A percentile compares a stretch with the other conserved stretches of the same genome.
Evolutionary conservation across 1,139 yeast genomes (phyloP).

Genomic region (Kluyveromyces marxianus): DNA sequence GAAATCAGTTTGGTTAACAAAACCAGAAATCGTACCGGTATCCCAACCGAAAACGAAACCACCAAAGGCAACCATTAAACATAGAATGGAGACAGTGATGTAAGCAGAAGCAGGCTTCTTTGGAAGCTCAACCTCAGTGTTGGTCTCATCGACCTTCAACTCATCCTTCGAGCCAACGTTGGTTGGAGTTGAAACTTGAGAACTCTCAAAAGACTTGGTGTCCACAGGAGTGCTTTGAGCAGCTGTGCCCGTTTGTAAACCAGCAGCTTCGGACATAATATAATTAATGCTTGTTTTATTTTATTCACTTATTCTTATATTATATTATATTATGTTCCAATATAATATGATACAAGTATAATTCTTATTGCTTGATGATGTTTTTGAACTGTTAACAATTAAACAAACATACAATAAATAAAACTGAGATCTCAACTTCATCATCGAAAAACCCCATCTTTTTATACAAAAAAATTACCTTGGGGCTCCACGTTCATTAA

Average conservation of each 20-base stretch:
- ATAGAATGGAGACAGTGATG: constrained; percentile 35
- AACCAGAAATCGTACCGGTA: constrained; percentile 72
- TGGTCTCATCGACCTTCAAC: constrained; percentile 11
- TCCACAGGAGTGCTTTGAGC: constrained; percentile 11
- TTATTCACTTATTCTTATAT: too few species aligned
- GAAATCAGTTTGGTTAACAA: constrained; percentile 62
- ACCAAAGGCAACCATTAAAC: constrained; percentile 51
- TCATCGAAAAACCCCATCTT: too few species aligned
- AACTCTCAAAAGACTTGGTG: constrained; percentile 12
- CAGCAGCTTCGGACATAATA: neutral
- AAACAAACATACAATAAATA: too few species aligned
- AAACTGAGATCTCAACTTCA: too few species aligned
- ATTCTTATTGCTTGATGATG: too few species aligned
- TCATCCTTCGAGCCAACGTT: constrained; percentile 18
- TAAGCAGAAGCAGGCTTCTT: constrained; percentile 44
- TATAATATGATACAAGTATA: too few species aligned
- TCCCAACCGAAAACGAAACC: constrained; percentile 69
- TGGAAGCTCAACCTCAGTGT: constrained; percentile 20
- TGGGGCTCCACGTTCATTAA: too few species aligned
- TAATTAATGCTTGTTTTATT: too few species aligned
- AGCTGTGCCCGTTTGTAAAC: neutral
- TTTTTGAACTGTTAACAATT: too few species aligned
- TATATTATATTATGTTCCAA: too few species aligned
- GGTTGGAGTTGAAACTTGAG: constrained; percentile 19
- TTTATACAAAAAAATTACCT: too few species aligned